A percentile compares a stretch with the other conserved stretches of the same genome.
phyloP scores from a whole-genome alignment of 2,329 filamentous ascomycete genomes.

The Chaetomiaceae sp. region DNA sequence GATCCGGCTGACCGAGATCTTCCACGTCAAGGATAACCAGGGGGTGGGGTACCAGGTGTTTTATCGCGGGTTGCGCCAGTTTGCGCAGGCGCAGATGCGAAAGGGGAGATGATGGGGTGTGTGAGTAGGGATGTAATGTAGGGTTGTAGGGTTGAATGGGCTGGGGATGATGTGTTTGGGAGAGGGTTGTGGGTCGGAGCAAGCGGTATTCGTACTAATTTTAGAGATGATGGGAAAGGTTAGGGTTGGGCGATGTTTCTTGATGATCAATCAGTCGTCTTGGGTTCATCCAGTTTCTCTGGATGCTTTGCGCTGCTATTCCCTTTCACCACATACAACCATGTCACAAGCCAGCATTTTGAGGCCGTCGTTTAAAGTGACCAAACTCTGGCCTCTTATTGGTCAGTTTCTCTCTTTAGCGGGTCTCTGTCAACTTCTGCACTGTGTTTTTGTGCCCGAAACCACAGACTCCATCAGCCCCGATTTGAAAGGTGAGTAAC shows the following conservation, averaged over 20 bases:
- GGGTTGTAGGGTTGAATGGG: not conserved
- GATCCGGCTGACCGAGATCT: conserved; percentile 90
- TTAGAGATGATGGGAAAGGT: not conserved
- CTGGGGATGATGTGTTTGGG: not conserved
- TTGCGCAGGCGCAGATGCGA: conserved; percentile 81
- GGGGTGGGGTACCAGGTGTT: conserved; percentile 94
- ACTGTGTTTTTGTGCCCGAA: not conserved
- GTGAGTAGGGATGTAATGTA: too few species aligned
- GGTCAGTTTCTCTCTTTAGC: not conserved
- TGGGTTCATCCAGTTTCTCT: too few species aligned
- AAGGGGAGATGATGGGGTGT: conserved; percentile 55
- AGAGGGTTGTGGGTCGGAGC: not conserved
- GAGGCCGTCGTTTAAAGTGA: too few species aligned
- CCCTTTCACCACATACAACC: too few species aligned
- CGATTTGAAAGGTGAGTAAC: conserved; percentile 13
- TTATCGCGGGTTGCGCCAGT: conserved; percentile 76
- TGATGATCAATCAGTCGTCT: not conserved
- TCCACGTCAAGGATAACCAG: conserved; percentile 69
- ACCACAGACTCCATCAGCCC: conserved; percentile 3
- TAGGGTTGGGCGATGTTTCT: not conserved
- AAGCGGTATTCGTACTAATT: not conserved
- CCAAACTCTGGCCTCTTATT: conserved; percentile 1
- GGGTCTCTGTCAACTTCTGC: conserved; percentile 7
- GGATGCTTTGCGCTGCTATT: too few species aligned
- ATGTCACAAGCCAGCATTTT: too few species aligned